phyloP scores from a whole-genome alignment of 73 alveolate species.

The Paraurostyla sp. region DNA sequence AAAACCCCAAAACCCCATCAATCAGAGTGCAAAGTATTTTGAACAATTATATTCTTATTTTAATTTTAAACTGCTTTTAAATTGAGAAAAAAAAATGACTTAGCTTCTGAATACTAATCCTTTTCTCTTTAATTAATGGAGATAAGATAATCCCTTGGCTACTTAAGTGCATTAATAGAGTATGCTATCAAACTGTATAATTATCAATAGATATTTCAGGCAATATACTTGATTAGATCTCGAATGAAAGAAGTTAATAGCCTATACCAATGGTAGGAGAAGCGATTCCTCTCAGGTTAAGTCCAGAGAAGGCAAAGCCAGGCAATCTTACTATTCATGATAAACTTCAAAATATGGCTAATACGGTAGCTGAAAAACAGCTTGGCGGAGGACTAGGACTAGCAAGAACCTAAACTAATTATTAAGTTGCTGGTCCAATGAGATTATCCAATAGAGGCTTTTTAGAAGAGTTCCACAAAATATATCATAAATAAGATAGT shows the following conservation, averaged over 20 bases:
- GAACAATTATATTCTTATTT: too few species aligned
- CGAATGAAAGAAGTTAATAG: neutral
- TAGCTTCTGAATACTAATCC: constrained; percentile 12
- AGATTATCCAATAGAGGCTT: constrained; percentile 34
- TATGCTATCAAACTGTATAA: neutral
- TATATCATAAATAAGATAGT: neutral
- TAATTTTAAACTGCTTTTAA: neutral
- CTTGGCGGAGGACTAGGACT: neutral
- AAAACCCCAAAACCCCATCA: too few species aligned
- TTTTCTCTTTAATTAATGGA: constrained; percentile 33
- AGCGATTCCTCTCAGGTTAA: neutral
- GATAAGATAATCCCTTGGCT: neutral
- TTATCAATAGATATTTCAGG: constrained; percentile 2
- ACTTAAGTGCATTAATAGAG: neutral
- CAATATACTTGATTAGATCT: neutral
- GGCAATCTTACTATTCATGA: constrained; percentile 32
- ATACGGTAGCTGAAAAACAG: neutral
- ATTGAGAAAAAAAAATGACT: neutral
- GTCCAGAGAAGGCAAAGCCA: constrained; percentile 14
- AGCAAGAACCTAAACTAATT: neutral
- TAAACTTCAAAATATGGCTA: neutral
- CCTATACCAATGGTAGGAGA: constrained; percentile 31
- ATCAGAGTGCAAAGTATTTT: too few species aligned
- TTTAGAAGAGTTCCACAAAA: constrained; percentile 21
- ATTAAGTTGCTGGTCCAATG: constrained; percentile 13